Conservation (phyloP, 2,329 filamentous ascomycete genomes). For the Penicillium rolfsii region DNA sequence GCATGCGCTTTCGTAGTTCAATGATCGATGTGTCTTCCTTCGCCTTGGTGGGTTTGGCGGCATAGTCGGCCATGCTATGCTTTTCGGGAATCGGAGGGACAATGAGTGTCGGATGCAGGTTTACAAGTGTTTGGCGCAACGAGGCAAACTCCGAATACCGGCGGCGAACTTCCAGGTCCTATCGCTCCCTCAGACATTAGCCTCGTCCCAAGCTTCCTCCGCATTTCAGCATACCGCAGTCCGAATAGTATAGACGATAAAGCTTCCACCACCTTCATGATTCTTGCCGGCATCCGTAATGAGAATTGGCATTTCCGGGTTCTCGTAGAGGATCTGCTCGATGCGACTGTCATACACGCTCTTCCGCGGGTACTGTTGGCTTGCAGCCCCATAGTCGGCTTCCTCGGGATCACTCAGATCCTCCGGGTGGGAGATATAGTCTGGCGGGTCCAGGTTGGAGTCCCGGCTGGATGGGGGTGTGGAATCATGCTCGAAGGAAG, state of each 20-base stretch:
- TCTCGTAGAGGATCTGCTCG: slow-evolving; percentile 96
- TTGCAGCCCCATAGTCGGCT: slow-evolving; percentile 54
- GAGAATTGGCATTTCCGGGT: slow-evolving; percentile 83
- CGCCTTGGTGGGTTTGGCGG: slow-evolving; percentile 94
- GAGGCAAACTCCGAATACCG: slow-evolving; percentile 97
- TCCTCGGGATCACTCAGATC: slow-evolving; percentile 65
- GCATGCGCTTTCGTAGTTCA: slow-evolving; percentile 93
- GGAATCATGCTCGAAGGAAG: slow-evolving; percentile 62
- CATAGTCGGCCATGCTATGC: slow-evolving; percentile 98
- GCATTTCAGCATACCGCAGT: slow-evolving; percentile 68
- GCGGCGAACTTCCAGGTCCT: slow-evolving; percentile 94
- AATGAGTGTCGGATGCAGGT: slow-evolving; percentile 90
- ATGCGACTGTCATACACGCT: slow-evolving; percentile 93
- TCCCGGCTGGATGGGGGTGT: slow-evolving; percentile 73
- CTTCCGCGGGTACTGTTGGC: slow-evolving; percentile 59
- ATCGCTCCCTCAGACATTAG: slow-evolving; percentile 17
- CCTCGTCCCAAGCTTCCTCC: slow-evolving; percentile 2
- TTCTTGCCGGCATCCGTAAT: slow-evolving; percentile 98
- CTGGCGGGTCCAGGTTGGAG: slow-evolving; percentile 67
- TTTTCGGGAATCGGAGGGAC: slow-evolving; percentile 98
- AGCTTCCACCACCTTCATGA: slow-evolving; percentile 84
- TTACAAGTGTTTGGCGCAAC: slow-evolving; percentile 82
- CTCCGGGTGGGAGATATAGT: slow-evolving; percentile 56
- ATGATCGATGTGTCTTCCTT: slow-evolving; percentile 98
- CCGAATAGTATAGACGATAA: slow-evolving; percentile 95